Percentiles rank a stretch among this genome's conserved stretches.
Conservation (phyloP, 495 filamentous ascomycete species). For the Penicillium cinerascens region DNA sequence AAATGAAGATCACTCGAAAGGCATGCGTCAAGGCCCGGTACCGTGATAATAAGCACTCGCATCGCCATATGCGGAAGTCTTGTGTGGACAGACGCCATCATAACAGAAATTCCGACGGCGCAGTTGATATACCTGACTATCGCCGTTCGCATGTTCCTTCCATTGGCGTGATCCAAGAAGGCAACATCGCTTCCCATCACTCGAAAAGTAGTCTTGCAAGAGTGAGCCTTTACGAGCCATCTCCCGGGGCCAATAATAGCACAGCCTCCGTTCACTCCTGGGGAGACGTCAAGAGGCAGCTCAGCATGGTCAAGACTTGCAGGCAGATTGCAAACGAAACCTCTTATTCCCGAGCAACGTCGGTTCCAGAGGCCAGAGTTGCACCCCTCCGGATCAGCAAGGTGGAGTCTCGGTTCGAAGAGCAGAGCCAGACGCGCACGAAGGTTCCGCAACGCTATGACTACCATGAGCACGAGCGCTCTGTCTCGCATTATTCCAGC, state of each 20-base stretch:
- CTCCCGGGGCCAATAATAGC: neutral
- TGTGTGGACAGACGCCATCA: neutral
- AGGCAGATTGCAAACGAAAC: neutral
- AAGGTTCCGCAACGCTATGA: neutral
- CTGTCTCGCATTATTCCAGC: conserved; percentile 2
- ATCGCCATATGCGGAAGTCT: neutral
- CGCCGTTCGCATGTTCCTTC: too few relatives aligned
- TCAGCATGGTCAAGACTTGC: neutral
- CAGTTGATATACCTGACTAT: too few relatives aligned
- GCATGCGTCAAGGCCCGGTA: conserved; percentile 15
- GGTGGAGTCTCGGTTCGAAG: neutral
- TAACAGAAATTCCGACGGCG: neutral
- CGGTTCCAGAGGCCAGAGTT: conserved; percentile 4
- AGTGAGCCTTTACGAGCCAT: neutral
- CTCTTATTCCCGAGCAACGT: conserved; percentile 2
- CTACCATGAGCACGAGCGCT: neutral
- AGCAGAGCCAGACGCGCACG: neutral
- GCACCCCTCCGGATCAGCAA: neutral
- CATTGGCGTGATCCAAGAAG: too few relatives aligned
- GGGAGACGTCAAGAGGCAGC: neutral
- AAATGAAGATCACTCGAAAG: conserved; percentile 27
- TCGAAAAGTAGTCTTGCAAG: neutral
- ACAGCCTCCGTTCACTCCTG: neutral
- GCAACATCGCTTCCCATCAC: neutral
- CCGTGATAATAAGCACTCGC: neutral